These are phyloP conservation scores for Pseudocercospora fijiensis DNA, from an alignment of 2,329 filamentous ascomycete genomes.

Conservation along the genomic window DNA sequence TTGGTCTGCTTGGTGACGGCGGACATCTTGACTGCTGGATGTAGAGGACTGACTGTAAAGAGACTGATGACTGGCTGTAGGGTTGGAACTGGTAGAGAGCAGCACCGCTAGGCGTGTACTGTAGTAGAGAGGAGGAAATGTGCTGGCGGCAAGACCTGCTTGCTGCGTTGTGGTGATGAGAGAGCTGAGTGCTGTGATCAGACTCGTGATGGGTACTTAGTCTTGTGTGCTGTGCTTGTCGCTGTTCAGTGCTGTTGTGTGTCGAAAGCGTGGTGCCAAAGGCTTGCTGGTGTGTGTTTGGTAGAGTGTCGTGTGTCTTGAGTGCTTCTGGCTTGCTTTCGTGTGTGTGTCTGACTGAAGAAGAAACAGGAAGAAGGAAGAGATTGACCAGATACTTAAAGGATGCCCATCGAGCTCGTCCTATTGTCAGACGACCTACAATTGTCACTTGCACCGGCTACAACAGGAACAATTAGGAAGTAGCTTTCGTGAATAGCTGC, in stretches of 20 bases:
- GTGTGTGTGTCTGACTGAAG: background rate
- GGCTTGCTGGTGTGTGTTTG: background rate
- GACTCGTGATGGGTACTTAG: background rate
- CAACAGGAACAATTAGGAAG: conserved; percentile 5
- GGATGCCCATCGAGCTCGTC: background rate
- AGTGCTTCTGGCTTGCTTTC: conserved; percentile 6
- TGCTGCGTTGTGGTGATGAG: background rate
- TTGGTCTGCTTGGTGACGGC: background rate
- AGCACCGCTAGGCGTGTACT: background rate
- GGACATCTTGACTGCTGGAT: background rate
- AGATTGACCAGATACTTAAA: background rate
- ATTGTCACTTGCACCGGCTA: conserved; percentile 13
- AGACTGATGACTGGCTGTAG: background rate
- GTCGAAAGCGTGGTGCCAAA: background rate
- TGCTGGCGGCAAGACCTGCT: background rate
- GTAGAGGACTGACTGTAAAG: background rate
- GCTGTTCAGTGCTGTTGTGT: background rate
- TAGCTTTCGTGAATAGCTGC: conserved; percentile 14
- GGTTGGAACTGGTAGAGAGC: background rate
- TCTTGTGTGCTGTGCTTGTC: background rate
- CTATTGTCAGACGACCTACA: conserved; percentile 17
- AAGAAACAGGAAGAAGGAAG: conserved; percentile 7
- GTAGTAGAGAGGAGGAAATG: background rate
- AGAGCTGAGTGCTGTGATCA: background rate
- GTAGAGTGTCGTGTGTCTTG: background rate